Evolutionary conservation across 495 filamentous ascomycete species (phyloP).

Genomic region (Lasiosphaeris hirsuta): DNA sequence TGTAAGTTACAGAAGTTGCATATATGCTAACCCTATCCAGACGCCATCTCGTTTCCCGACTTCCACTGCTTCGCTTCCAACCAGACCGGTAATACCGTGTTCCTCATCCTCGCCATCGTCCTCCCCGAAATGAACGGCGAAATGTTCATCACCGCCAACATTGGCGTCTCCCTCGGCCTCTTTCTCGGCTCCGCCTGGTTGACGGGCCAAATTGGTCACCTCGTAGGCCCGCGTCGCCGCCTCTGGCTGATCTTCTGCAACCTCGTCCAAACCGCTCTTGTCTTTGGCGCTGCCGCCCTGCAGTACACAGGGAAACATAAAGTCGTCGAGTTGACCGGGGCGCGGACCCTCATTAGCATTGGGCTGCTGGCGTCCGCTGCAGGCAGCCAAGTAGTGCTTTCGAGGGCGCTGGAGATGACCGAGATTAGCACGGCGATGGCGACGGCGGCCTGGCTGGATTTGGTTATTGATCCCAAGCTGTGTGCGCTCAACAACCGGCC

Average conservation of each 20-base stretch:
- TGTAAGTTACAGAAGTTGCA: not conserved
- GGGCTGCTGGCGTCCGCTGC: conserved; percentile 54
- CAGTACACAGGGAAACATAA: conserved; percentile 36
- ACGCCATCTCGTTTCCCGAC: conserved; percentile 59
- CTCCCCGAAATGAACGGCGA: conserved; percentile 46
- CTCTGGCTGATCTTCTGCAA: conserved; percentile 52
- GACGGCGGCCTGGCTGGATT: conserved; percentile 60
- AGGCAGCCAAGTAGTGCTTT: conserved; percentile 58
- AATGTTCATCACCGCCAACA: conserved; percentile 50
- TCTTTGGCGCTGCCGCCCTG: conserved; percentile 48
- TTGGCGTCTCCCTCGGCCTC: conserved; percentile 49
- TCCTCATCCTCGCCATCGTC: conserved; percentile 52
- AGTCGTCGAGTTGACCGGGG: conserved; percentile 26
- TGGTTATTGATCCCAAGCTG: conserved; percentile 53
- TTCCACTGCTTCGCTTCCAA: conserved; percentile 64
- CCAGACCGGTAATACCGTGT: conserved; percentile 63
- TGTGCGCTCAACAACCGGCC: conserved; percentile 42
- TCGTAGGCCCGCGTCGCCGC: conserved; percentile 47
- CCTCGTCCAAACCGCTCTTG: conserved; percentile 51
- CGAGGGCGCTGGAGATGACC: conserved; percentile 51
- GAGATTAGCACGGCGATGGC: conserved; percentile 69
- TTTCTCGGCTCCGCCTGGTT: conserved; percentile 54
- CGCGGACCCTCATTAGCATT: conserved; percentile 42
- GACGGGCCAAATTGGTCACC: conserved; percentile 55
- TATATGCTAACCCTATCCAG: conserved; percentile 23